Evolutionary conservation across 2,329 filamentous ascomycete species (phyloP).

Genomic region (Diaporthe sp.): DNA sequence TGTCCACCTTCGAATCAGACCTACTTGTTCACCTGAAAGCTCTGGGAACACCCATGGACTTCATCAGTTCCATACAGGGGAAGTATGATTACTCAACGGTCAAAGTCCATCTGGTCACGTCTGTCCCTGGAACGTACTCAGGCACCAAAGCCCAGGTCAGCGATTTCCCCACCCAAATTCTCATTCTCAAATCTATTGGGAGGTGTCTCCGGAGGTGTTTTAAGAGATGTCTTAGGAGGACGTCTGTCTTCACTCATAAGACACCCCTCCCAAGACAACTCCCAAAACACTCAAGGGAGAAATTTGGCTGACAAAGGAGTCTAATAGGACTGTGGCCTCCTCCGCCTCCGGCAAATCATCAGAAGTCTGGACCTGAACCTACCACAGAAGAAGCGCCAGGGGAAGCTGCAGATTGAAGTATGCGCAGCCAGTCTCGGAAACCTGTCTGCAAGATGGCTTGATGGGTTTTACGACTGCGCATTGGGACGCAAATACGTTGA

Average conservation of each 20-base stretch:
- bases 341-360: conserved; percentile 43
- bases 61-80: conserved; percentile 44
- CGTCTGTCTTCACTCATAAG: too few relatives aligned
- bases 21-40: conserved; percentile 43
- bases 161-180: too few relatives aligned
- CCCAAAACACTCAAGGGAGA: too few relatives aligned
- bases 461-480: conserved; percentile 44
- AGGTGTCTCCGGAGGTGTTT: too few relatives aligned
- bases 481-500: conserved; percentile 40
- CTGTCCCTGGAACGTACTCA: conserved; percentile 42
- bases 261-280: too few relatives aligned
- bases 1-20: conserved; percentile 42
- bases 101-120: conserved; percentile 45
- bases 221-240: too few relatives aligned
- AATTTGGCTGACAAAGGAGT: too few relatives aligned
- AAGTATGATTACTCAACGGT: conserved; percentile 45
- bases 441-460: conserved; percentile 44
- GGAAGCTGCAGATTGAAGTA: conserved; percentile 43
- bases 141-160: conserved; percentile 40
- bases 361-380: conserved; percentile 40
- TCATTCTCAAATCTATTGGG: too few relatives aligned
- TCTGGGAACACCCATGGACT: conserved; percentile 42
- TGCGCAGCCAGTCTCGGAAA: conserved; percentile 45
- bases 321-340: conserved; percentile 42
- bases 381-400: conserved; percentile 33